These are phyloP conservation scores for Colletotrichum godetiae DNA, from an alignment of 2,329 filamentous ascomycete genomes.

Conservation along the genomic window DNA sequence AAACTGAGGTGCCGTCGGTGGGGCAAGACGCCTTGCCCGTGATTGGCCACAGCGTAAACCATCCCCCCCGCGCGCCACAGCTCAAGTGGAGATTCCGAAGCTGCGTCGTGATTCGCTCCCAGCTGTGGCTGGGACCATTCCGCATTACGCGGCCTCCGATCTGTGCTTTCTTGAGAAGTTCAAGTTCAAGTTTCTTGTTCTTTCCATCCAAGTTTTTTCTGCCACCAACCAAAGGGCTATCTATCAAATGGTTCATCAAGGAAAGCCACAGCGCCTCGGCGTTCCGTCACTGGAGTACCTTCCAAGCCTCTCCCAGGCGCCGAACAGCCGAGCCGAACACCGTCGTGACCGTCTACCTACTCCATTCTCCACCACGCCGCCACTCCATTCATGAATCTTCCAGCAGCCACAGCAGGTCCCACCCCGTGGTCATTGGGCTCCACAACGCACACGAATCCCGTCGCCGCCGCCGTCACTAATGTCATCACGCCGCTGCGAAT, in stretches of 20 bases:
- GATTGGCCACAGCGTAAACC: neutral
- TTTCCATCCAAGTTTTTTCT: too few relatives aligned
- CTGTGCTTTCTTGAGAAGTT: too few relatives aligned
- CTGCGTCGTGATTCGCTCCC: neutral
- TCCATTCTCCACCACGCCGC: neutral
- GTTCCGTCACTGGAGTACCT: neutral
- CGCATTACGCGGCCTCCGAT: conserved; percentile 30
- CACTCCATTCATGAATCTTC: neutral
- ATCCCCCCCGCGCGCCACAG: neutral
- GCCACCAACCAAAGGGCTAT: too few relatives aligned
- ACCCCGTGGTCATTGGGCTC: neutral
- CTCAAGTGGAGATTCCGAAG: neutral
- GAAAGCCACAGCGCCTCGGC: neutral
- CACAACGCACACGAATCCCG: neutral
- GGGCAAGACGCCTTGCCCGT: neutral
- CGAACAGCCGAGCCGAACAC: neutral
- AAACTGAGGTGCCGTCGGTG: neutral
- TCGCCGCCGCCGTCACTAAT: neutral
- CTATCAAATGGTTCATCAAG: too few relatives aligned
- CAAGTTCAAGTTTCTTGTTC: too few relatives aligned
- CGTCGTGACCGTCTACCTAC: too few relatives aligned
- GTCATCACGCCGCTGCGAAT: neutral
- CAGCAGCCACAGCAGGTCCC: neutral
- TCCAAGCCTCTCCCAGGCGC: neutral
- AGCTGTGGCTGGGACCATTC: conserved; percentile 7